Percentiles rank a stretch among this genome's conserved stretches.
These are phyloP conservation scores for Nemania sp. DNA, from an alignment of 2,329 filamentous ascomycete genomes.

Conservation along the genomic window DNA sequence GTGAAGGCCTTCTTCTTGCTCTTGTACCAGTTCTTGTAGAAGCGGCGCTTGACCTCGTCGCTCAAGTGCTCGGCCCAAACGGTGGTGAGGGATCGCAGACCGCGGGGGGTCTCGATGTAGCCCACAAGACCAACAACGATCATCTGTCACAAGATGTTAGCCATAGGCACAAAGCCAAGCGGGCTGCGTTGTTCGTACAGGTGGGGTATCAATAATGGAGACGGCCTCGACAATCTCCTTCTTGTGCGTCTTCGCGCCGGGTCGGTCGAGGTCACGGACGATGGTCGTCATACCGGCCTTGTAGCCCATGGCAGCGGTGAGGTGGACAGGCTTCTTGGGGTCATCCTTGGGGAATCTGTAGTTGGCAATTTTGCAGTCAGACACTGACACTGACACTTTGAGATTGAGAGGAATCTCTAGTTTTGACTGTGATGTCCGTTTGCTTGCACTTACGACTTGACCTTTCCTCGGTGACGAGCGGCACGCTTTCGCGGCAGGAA, in stretches of 20 bases:
- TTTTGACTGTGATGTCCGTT: conserved; percentile 6
- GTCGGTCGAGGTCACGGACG: conserved; percentile 98
- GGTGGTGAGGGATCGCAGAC: conserved; percentile 98
- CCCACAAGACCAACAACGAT: conserved; percentile 99
- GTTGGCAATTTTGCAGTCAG: conserved; percentile 41
- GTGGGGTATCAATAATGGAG: conserved; percentile 90
- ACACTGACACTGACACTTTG: conserved; percentile 28
- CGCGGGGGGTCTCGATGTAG: conserved; percentile 99
- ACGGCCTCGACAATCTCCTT: conserved; percentile 94
- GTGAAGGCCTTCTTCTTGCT: conserved; percentile 99
- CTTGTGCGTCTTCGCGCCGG: conserved; percentile 99
- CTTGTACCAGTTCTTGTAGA: conserved; percentile 99
- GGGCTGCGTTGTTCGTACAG: conserved; percentile 90
- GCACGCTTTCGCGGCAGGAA: conserved; percentile 92
- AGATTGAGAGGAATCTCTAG: not conserved
- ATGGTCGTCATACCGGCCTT: conserved; percentile 99
- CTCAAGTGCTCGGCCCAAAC: conserved; percentile 99
- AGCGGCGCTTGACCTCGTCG: conserved; percentile 98
- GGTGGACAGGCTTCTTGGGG: conserved; percentile 98
- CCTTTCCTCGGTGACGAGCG: conserved; percentile 93
- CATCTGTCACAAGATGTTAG: conserved; percentile 84
- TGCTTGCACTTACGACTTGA: conserved; percentile 85
- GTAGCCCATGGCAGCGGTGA: conserved; percentile 98
- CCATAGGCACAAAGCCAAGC: conserved; percentile 80
- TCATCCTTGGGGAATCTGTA: conserved; percentile 99